A percentile compares a stretch with the other conserved stretches of the same genome.
Evolutionary conservation across 192 early-diverging fungal genomes (phyloP).

Genomic region (Blastocladiella britannica): DNA sequence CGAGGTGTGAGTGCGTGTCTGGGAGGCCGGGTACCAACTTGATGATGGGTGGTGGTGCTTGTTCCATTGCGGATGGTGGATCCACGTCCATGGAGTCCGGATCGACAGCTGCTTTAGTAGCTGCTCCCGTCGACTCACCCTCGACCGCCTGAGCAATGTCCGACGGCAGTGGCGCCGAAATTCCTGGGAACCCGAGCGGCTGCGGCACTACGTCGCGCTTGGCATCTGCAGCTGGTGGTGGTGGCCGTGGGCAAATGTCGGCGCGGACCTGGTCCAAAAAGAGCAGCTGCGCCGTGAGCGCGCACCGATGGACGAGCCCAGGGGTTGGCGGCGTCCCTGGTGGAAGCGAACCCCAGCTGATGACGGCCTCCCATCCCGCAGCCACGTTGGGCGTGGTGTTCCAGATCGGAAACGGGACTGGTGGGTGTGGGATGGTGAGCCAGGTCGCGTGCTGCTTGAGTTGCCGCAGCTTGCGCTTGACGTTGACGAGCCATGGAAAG

Average conservation of each 20-base stretch:
- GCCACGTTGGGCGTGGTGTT: background rate
- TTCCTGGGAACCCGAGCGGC: background rate
- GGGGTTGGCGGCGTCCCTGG: background rate
- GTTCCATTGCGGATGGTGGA: background rate
- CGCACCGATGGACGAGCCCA: background rate
- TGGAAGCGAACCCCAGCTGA: too few species aligned
- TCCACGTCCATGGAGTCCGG: background rate
- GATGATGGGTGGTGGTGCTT: background rate
- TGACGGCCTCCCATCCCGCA: background rate
- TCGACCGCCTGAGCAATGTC: background rate
- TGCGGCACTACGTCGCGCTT: too few species aligned
- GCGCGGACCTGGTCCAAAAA: background rate
- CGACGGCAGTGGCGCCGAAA: background rate
- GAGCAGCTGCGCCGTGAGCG: background rate
- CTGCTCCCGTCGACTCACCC: background rate
- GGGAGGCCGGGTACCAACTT: background rate
- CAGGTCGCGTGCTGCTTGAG: background rate
- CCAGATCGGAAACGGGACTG: background rate
- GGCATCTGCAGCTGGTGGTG: background rate
- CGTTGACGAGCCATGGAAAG: slow-evolving; percentile 18
- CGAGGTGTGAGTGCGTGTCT: background rate
- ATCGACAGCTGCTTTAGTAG: background rate
- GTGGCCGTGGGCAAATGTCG: background rate
- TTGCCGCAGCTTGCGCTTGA: background rate
- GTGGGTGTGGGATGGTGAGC: background rate